Evolutionary conservation across 2,329 filamentous ascomycete species (phyloP).

Genomic region (Rhynchosporium graminicola): DNA sequence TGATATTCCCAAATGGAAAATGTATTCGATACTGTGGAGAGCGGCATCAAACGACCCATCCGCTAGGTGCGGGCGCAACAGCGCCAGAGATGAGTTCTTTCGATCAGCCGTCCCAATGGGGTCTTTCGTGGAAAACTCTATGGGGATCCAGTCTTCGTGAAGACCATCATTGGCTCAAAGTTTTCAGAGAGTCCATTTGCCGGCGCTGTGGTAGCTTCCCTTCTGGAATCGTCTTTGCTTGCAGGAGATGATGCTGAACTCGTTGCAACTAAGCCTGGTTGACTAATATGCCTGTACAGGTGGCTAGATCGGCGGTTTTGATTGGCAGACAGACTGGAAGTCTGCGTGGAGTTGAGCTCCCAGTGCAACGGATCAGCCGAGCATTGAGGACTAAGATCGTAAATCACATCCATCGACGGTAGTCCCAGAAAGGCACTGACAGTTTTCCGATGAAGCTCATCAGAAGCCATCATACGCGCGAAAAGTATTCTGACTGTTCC

Average conservation of each 20-base stretch:
- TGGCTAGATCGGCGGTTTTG: neutral
- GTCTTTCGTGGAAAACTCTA: neutral
- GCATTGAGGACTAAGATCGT: neutral
- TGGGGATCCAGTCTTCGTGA: neutral
- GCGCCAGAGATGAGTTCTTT: neutral
- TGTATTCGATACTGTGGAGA: neutral
- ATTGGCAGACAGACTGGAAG: neutral
- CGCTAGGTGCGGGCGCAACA: neutral
- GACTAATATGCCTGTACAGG: neutral
- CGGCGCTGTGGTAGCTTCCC: neutral
- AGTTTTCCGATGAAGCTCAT: too few species aligned
- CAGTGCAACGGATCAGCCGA: neutral
- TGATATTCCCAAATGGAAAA: neutral
- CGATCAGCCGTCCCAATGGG: neutral
- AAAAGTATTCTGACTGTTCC: neutral
- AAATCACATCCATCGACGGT: neutral
- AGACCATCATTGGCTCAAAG: neutral
- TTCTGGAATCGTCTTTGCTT: constrained; percentile 4
- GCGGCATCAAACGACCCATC: neutral
- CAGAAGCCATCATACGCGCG: neutral
- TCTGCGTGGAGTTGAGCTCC: neutral
- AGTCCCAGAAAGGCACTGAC: neutral
- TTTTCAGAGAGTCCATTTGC: neutral
- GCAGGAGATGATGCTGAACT: neutral
- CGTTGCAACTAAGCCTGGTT: constrained; percentile 4